A percentile compares a stretch with the other conserved stretches of the same genome.
Conservation (phyloP, 495 filamentous ascomycete species). For the Hypomontagnella monticulosa region DNA sequence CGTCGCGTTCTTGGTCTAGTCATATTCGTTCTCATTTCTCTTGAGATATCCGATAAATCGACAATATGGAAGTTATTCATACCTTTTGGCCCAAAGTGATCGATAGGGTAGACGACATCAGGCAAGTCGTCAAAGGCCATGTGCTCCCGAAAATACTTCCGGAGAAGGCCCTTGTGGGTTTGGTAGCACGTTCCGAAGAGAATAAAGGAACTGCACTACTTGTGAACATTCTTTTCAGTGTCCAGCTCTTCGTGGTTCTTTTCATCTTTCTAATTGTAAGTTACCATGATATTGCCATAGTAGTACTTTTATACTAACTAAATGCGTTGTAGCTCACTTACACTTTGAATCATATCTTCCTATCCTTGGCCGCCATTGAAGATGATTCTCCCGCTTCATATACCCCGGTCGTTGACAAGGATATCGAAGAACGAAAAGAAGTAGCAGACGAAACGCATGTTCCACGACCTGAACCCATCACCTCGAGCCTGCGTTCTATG, state of each 20-base stretch:
- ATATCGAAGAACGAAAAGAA: slow-evolving; percentile 3
- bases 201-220: background rate
- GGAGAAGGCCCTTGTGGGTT: slow-evolving; percentile 9
- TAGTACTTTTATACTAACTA: background rate
- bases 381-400: slow-evolving; percentile 53
- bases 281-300: background rate
- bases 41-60: background rate
- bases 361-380: slow-evolving; percentile 53
- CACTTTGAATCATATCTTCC: slow-evolving; percentile 47
- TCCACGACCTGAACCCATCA: slow-evolving; percentile 43
- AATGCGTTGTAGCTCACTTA: slow-evolving; percentile 46
- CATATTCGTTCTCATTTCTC: background rate
- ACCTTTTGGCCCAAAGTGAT: slow-evolving; percentile 5
- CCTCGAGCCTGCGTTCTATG: slow-evolving; percentile 49
- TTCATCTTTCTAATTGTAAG: slow-evolving; percentile 45
- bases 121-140: background rate
- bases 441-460: slow-evolving; percentile 8
- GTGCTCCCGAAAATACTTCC: background rate
- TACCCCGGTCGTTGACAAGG: slow-evolving; percentile 38
- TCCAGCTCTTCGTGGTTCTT: slow-evolving; percentile 42
- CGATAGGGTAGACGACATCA: background rate
- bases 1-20: slow-evolving; percentile 10
- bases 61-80: slow-evolving; percentile 13
- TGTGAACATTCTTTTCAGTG: background rate
- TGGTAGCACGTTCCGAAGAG: slow-evolving; percentile 9